phyloP scores from a whole-genome alignment of 768 basidiomycete genomes.

The Crucibulum laeve region DNA sequence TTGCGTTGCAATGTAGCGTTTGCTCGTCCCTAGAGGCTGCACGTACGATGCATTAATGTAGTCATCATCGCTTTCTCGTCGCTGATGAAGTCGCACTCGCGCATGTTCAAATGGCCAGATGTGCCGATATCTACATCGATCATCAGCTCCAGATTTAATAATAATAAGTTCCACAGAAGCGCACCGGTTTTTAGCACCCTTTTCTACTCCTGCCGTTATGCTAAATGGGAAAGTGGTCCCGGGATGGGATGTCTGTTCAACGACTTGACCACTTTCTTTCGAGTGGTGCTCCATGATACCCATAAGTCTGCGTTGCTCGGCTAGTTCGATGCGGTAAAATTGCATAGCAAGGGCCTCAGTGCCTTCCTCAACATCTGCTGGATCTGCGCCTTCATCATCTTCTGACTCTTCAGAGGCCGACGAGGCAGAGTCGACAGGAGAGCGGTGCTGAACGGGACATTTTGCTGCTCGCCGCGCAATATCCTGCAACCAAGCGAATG shows the following conservation, averaged over 20 bases:
- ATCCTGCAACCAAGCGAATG: constrained; percentile 73
- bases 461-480: constrained; percentile 54
- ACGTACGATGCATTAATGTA: constrained; percentile 96
- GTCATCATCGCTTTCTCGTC: constrained; percentile 49
- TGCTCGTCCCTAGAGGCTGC: constrained; percentile 76
- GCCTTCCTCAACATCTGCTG: constrained; percentile 54
- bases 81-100: constrained; percentile 65
- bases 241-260: constrained; percentile 9
- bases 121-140: constrained; percentile 70
- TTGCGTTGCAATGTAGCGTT: constrained; percentile 93
- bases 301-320: constrained; percentile 85
- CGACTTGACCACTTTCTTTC: constrained; percentile 41
- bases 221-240: constrained; percentile 70
- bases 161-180: constrained; percentile 7
- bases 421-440: constrained; percentile 14
- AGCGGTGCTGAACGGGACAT: constrained; percentile 12
- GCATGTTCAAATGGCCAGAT: constrained; percentile 98
- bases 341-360: constrained; percentile 84
- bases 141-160: not conserved
- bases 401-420: constrained; percentile 25
- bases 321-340: constrained; percentile 89
- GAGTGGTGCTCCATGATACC: constrained; percentile 91
- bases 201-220: constrained; percentile 94
- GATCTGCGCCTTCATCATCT: constrained; percentile 22
- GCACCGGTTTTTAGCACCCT: constrained; percentile 89